Evolutionary conservation across 2,329 filamentous ascomycete species (phyloP), one percentile per base, ranked within the genome.

Genomic region (Penicillium sp.): DNA sequence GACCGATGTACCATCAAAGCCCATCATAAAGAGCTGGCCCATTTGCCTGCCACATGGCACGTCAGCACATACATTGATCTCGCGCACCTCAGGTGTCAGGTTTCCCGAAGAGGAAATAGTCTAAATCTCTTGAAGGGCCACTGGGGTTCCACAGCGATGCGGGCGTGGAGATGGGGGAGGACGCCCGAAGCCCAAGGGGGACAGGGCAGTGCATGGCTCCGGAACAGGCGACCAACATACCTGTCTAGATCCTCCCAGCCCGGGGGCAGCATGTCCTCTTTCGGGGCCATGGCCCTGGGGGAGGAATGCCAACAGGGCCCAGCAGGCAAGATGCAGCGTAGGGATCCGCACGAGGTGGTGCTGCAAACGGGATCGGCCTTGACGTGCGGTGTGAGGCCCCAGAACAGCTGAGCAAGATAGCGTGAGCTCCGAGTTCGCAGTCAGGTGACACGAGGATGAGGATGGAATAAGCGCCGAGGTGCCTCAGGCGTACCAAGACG

Each of bases 11-110:
- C 83, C 83, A 74, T 86, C 83, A 65, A 86, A 86, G 66, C 83
- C 83, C 82, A 86, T 85, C 79, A 83, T 82, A 70, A 83, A 83
- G 61, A 83, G 71, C 74, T 83, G 81, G 61, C 81, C 81, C 69
- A 77, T 76, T 65, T 76, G 74, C 64, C 75, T 77, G 58, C 64
- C 55, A 92, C 85, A 61, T 55, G 47, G 31, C 90, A 82, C 56
- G 66, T 70, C 61, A 70, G 70, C 61, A 53, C 61, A 55, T 55
- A 53, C 61, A 55, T 55, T 56, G 56, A 54, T 40, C 38, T 11
- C 28, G 33, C 25, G 14, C n/a, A 43, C 33, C 16, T 43, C 53
- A 50, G 39, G 33, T 33, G 28, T 31, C 20, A 36, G 44, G n/a
- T 55, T 89, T 89, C 77, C 94, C 88, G 79, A 90, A 95, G 69